These are phyloP conservation scores for Pelargonium myrrhifolium DNA, from an alignment of 441 rosid species.

Conservation along the genomic window DNA sequence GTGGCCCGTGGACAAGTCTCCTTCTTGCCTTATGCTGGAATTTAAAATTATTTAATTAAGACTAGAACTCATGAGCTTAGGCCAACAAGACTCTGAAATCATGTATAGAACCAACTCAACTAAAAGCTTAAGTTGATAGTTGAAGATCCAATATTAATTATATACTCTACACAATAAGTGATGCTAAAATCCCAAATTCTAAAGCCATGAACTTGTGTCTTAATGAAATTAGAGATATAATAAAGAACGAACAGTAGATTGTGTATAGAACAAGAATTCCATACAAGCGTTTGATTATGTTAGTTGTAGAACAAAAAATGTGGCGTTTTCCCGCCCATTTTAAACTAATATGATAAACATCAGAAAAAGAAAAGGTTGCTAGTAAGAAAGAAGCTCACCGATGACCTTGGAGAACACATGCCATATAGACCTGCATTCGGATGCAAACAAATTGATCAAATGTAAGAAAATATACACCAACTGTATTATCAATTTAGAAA, in stretches of 20 bases:
- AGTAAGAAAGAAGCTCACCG: constrained; percentile 40
- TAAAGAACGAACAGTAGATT: background rate
- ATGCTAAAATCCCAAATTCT: background rate
- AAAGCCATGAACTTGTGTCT: background rate
- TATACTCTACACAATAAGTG: background rate
- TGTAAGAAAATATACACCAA: background rate
- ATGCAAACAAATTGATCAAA: constrained; percentile 16
- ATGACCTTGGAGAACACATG: constrained; percentile 68
- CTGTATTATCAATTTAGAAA: constrained; percentile 3
- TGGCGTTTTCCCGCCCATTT: background rate
- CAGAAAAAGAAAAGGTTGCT: background rate
- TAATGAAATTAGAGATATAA: background rate
- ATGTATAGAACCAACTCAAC: too few species aligned
- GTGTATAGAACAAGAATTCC: background rate
- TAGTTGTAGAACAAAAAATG: background rate
- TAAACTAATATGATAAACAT: background rate
- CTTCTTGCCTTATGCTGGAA: too few species aligned
- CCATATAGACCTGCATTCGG: constrained; percentile 76
- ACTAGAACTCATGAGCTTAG: too few species aligned
- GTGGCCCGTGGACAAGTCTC: too few species aligned
- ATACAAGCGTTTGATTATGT: background rate
- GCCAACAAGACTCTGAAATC: too few species aligned
- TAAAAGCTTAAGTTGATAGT: too few species aligned
- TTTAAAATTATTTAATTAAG: too few species aligned
- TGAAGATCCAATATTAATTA: too few species aligned